Conservation (phyloP, 1,284 basidiomycete genomes). For the Cystobasidium slooffiae region DNA sequence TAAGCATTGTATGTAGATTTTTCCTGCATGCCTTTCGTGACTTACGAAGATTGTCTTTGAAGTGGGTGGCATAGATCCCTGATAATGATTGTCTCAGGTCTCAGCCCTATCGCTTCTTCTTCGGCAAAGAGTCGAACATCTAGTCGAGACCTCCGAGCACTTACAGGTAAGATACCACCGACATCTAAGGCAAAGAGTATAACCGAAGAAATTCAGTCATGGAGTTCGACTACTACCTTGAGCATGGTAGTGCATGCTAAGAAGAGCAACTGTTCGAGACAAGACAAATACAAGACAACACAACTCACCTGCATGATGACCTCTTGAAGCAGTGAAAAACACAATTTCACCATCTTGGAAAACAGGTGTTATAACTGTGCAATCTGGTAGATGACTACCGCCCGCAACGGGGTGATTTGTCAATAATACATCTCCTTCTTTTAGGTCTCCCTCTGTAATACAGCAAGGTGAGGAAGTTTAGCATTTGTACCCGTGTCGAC, state of each 20-base stretch:
- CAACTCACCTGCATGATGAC: constrained; percentile 71
- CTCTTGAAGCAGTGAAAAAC: constrained; percentile 88
- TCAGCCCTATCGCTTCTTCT: constrained; percentile 51
- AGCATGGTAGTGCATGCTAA: background rate
- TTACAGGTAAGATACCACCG: constrained; percentile 70
- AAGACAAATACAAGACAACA: background rate
- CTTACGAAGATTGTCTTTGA: constrained; percentile 74
- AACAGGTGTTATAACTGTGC: constrained; percentile 77
- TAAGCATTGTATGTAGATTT: too few relatives aligned
- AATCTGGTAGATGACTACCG: constrained; percentile 66
- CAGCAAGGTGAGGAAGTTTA: background rate
- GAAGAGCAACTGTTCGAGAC: background rate
- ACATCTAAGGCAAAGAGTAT: constrained; percentile 51
- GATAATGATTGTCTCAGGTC: constrained; percentile 53
- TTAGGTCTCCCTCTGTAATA: constrained; percentile 61
- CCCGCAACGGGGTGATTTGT: constrained; percentile 61
- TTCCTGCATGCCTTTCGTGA: too few relatives aligned
- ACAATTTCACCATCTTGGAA: constrained; percentile 74
- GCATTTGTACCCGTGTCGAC: background rate
- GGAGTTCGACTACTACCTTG: too few relatives aligned
- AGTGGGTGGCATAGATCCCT: constrained; percentile 87
- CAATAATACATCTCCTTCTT: constrained; percentile 79
- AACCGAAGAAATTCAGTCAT: background rate
- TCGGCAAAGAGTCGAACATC: background rate
- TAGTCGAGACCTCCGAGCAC: background rate